Conservation (phyloP, 148 eudicot species). For the Cornus suecica region DNA sequence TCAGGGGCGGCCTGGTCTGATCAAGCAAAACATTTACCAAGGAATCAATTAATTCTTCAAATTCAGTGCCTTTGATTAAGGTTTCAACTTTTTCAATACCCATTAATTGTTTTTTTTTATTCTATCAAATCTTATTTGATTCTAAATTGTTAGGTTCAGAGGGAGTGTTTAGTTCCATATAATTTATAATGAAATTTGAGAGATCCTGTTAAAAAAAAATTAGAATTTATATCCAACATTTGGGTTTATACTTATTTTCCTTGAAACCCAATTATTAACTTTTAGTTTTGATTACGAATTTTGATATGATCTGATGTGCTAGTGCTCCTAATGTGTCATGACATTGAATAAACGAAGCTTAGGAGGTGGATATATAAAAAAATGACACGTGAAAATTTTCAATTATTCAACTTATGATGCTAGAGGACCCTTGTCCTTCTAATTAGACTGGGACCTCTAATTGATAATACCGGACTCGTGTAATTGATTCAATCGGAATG, state of each 20-base stretch:
- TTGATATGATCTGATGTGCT: background rate
- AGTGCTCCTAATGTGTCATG: too few relatives aligned
- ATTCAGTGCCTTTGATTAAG: conserved; percentile 28
- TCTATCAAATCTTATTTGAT: background rate
- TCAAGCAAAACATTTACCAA: background rate
- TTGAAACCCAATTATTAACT: background rate
- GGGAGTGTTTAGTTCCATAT: background rate
- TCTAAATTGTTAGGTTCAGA: background rate
- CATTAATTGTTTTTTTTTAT: too few relatives aligned
- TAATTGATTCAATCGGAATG: too few relatives aligned
- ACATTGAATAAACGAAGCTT: too few relatives aligned
- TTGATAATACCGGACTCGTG: too few relatives aligned
- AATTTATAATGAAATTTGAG: too few relatives aligned
- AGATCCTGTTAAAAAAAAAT: background rate
- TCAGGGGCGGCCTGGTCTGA: background rate
- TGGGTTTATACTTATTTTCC: too few relatives aligned
- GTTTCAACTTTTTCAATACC: conserved; percentile 26
- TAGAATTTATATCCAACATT: background rate
- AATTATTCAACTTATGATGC: too few relatives aligned
- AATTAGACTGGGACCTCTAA: too few relatives aligned
- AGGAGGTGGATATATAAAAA: too few relatives aligned
- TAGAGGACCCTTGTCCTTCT: too few relatives aligned
- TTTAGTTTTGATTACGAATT: background rate
- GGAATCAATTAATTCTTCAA: background rate
- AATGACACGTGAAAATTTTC: too few relatives aligned